Evolutionary conservation across 2,329 filamentous ascomycete species (phyloP).

Genomic region (Xylariaceae sp.): DNA sequence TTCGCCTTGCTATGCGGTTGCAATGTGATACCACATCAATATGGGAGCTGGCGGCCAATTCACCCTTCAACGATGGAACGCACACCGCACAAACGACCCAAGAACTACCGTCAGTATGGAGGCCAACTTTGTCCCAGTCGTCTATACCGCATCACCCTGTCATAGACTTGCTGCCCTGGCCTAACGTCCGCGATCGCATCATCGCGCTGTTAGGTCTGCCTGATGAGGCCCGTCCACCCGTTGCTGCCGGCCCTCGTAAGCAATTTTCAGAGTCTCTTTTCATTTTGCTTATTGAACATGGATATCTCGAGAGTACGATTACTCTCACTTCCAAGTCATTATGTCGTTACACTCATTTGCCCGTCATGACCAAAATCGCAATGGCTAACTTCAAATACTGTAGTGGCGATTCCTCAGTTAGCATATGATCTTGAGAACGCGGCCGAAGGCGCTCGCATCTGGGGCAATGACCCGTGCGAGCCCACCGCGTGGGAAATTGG

Average conservation of each 20-base stretch:
- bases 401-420: conserved; percentile 47
- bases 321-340: not conserved
- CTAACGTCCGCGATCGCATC: conserved; percentile 48
- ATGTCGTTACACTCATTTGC: not conserved
- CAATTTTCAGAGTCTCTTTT: not conserved
- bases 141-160: conserved; percentile 53
- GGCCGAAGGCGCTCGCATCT: conserved; percentile 49
- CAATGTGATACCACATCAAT: conserved; percentile 37
- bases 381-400: not conserved
- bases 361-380: not conserved
- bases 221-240: conserved; percentile 43
- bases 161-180: conserved; percentile 57
- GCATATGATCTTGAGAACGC: conserved; percentile 55
- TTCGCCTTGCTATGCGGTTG: conserved; percentile 46
- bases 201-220: conserved; percentile 51
- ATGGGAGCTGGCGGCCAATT: conserved; percentile 45
- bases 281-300: not conserved
- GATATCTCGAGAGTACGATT: not conserved
- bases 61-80: conserved; percentile 41
- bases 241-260: conserved; percentile 37
- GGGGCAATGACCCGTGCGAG: conserved; percentile 41
- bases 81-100: conserved; percentile 30
- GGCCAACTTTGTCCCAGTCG: conserved; percentile 48
- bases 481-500: conserved; percentile 53
- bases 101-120: conserved; percentile 45